Base-by-base conservation (phyloP, 306 rosid genomes). In the Cercis canadensis region DNA sequence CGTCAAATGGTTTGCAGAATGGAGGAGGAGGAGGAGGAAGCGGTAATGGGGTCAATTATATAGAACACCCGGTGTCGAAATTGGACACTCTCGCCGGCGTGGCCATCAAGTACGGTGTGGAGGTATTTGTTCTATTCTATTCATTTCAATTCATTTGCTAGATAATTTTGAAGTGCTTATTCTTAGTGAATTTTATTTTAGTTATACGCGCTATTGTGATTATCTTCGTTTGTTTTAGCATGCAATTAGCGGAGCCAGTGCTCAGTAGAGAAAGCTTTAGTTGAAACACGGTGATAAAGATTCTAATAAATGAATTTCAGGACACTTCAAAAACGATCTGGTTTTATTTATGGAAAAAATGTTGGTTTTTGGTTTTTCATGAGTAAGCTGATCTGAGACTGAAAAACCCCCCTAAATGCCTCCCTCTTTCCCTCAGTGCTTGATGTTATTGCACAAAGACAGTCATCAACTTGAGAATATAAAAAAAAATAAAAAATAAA, bases 41-140 rank as follows among this genome's bases (percentile, higher is more conserved):
- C 0, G 71, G 67, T 4, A 67, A 80, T 81, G 92, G 95, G 36
- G 5, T 66, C 65, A 86, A 82, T 72, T 86, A 75, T 75, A 83
- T 86, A 6, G 88, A 91, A 73, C 97, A 91, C 31, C 89, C 71
- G 33, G 92, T 91, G 37, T 91, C 97, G n/a, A 91, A 82, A 73
- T 37, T 88, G 53, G 97, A 91, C 46, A 91, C 97, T 57, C 92
- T 91, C 19, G 96, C 96, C 53, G 97, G 97, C 51, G 90, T 91
- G 39, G 97, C 97, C 62, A 91, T 91, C 58, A 91, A 91, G 85
- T 91, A 91, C 40, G 97, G 97, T 13, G 97, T 91, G 55, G 97
- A 91, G 97, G 97, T 90, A 85, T 14, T 72, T 1, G 29, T 24
- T 53, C 41, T 44, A 4, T 43, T 37, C 2, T 55, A 24, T 24